Evolutionary conservation across 176 grass and related monocot species (phyloP).

Genomic region (Oryza coarctata): DNA sequence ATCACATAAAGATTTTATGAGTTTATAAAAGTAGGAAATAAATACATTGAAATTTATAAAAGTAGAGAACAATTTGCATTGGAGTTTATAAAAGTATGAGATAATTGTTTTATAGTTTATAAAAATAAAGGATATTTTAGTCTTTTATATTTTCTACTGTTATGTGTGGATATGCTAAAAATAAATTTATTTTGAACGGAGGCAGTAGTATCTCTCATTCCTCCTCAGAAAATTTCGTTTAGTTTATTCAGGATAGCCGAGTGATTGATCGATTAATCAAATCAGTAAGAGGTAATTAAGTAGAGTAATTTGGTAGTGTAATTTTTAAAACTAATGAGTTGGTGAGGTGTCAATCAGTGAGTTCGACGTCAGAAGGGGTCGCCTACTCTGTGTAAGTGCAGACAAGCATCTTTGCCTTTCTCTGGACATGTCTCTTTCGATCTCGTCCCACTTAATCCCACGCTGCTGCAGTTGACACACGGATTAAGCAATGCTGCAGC

Average conservation of each 20-base stretch:
- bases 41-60: too few relatives aligned
- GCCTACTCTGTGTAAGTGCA: conserved; percentile 12
- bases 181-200: too few relatives aligned
- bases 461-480: not conserved
- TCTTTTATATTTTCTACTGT: too few relatives aligned
- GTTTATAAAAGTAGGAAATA: too few relatives aligned
- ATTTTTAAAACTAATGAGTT: not conserved
- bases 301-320: not conserved
- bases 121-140: too few relatives aligned
- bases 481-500: not conserved
- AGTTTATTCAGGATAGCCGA: not conserved
- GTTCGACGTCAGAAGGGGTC: not conserved
- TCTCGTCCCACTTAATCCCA: not conserved
- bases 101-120: too few relatives aligned
- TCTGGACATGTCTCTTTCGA: not conserved
- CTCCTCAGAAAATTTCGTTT: not conserved
- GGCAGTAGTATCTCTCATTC: not conserved
- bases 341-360: not conserved
- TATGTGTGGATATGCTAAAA: too few relatives aligned
- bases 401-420: not conserved
- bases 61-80: too few relatives aligned
- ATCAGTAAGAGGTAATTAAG: not conserved
- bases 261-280: not conserved
- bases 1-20: too few relatives aligned
- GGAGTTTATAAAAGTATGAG: too few relatives aligned